A percentile compares a stretch with the other conserved stretches of the same genome.
phyloP scores from a whole-genome alignment of 129 eudicot genomes.

The Escallonia herrerae region DNA sequence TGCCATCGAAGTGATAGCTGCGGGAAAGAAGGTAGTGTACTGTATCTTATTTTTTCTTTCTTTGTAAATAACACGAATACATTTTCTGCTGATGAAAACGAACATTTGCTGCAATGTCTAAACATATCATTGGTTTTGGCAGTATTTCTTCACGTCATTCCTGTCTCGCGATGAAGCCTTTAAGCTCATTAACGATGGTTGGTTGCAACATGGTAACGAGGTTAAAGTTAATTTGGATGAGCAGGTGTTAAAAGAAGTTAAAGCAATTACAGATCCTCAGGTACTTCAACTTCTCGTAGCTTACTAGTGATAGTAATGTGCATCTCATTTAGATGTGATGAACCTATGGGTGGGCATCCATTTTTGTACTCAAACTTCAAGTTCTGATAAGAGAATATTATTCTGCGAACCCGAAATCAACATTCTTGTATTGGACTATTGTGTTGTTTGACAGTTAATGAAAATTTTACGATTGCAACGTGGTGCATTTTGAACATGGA shows the following conservation, averaged over 20 bases:
- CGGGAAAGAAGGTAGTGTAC: constrained; percentile 62
- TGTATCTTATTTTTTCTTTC: constrained; percentile 6
- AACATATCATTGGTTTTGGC: constrained; percentile 24
- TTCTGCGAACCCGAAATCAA: no score
- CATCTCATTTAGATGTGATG: no score
- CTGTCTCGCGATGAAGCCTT: constrained; percentile 96
- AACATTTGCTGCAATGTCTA: constrained; percentile 1
- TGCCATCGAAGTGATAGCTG: constrained; percentile 80
- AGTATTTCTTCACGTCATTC: constrained; percentile 89
- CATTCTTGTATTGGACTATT: no score
- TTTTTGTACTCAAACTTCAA: no score
- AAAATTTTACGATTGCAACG: no score
- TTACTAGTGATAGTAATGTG: neutral
- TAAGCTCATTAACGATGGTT: constrained; percentile 84
- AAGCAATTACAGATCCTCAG: constrained; percentile 56
- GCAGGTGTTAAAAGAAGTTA: constrained; percentile 61
- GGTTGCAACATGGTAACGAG: constrained; percentile 61
- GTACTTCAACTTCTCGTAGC: constrained; percentile 22
- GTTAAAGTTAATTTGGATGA: constrained; percentile 42
- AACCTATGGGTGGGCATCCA: no score
- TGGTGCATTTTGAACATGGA: no score
- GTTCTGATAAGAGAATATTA: no score
- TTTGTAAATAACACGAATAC: neutral
- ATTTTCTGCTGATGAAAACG: neutral
- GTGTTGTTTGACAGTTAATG: no score